Evolutionary conservation across 257 asterid species (phyloP).

Genomic region (Plantago major): DNA sequence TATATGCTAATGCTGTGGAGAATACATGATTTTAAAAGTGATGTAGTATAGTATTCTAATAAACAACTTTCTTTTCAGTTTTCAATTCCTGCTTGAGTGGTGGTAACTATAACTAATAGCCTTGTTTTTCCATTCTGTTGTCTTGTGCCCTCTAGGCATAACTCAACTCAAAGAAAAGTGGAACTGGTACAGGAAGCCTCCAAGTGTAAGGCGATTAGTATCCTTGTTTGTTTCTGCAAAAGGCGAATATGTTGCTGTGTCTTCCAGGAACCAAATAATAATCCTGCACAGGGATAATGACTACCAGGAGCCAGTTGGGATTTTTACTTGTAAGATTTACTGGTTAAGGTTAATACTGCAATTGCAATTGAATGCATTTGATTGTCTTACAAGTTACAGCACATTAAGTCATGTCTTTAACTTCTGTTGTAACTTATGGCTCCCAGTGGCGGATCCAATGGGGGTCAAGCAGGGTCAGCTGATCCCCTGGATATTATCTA

Average conservation of each 20-base stretch:
- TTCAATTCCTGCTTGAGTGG: neutral
- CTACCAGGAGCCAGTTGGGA: conserved; percentile 80
- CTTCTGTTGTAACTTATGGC: too few species aligned
- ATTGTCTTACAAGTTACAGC: neutral
- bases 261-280: conserved; percentile 66
- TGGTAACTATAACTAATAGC: neutral
- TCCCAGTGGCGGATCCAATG: too few species aligned
- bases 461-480: too few species aligned
- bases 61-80: neutral
- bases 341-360: neutral
- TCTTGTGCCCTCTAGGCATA: conserved; percentile 18
- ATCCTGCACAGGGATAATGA: conserved; percentile 72
- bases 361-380: neutral
- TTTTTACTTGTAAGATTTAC: conserved; percentile 63
- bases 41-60: neutral
- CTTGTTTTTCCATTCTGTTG: neutral
- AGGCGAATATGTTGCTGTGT: conserved; percentile 85
- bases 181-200: conserved; percentile 48
- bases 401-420: too few species aligned
- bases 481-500: too few species aligned
- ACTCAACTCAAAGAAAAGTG: conserved; percentile 74
- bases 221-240: conserved; percentile 73
- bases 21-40: neutral
- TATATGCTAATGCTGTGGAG: too few species aligned
- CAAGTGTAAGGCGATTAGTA: conserved; percentile 44